phyloP scores from a whole-genome alignment of 1,284 basidiomycete species.

The Trichosporon asahii region DNA sequence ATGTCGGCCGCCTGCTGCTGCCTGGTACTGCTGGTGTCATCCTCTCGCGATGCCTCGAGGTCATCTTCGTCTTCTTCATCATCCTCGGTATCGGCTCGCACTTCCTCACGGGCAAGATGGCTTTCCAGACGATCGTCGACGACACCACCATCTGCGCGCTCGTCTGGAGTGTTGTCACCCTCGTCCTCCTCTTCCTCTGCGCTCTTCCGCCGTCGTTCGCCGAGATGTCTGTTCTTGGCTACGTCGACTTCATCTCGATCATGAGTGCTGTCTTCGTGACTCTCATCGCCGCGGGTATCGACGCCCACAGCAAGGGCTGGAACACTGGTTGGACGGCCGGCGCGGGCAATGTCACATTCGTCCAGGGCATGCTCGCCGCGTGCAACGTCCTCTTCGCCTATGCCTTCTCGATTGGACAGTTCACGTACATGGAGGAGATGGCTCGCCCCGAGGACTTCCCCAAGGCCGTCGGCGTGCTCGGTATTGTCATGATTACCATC shows the following conservation, averaged over 20 bases:
- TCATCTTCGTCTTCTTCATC: conserved; percentile 20
- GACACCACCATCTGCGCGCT: conserved; percentile 13
- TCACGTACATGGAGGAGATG: conserved; percentile 27
- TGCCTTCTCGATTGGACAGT: conserved; percentile 28
- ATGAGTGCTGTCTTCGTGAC: conserved; percentile 33
- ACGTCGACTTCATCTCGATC: conserved; percentile 44
- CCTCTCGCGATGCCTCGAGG: conserved; percentile 10
- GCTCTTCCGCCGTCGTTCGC: conserved; percentile 22
- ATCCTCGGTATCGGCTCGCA: conserved; percentile 22
- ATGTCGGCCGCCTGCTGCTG: conserved; percentile 20
- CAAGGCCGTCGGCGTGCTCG: conserved; percentile 37
- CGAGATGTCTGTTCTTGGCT: conserved; percentile 40
- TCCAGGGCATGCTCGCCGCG: conserved; percentile 36
- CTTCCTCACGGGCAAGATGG: conserved; percentile 23
- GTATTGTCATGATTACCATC: conserved; percentile 32
- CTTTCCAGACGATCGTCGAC: conserved; percentile 19
- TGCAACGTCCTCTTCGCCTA: conserved; percentile 40
- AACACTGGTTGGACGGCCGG: conserved; percentile 25
- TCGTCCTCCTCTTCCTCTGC: conserved; percentile 21
- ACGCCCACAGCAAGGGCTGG: conserved; percentile 13
- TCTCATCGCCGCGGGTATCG: conserved; percentile 38
- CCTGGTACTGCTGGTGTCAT: conserved; percentile 5
- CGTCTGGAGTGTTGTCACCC: conserved; percentile 21
- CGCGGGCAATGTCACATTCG: conserved; percentile 35
- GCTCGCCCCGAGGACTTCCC: conserved; percentile 24